A percentile compares a stretch with the other conserved stretches of the same genome.
phyloP scores from a whole-genome alignment of 106 monocot genomes.

The Platanthera zijinensis region DNA sequence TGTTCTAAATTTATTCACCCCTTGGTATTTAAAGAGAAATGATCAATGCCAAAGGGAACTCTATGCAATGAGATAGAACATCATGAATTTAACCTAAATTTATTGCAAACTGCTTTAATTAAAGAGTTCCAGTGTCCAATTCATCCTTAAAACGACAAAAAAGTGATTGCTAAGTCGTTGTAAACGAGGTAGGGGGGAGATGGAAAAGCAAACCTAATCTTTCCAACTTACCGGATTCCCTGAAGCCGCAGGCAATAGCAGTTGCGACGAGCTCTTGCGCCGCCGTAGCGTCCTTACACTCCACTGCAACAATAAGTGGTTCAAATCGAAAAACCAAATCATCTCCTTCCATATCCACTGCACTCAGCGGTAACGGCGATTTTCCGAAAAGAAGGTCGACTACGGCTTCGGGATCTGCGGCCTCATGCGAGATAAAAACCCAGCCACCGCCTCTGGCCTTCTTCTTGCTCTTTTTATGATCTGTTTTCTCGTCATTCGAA shows the following conservation, averaged over 20 bases:
- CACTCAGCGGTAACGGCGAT: background rate
- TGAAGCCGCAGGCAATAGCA: conserved; percentile 66
- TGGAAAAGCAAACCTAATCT: too few species aligned
- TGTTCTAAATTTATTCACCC: too few species aligned
- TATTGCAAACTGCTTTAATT: too few species aligned
- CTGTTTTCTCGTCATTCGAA: background rate
- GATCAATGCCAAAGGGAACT: too few species aligned
- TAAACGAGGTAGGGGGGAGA: too few species aligned
- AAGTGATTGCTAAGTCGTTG: background rate
- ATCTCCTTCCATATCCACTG: background rate
- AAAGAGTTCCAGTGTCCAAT: too few species aligned
- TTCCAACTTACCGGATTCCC: conserved; percentile 65
- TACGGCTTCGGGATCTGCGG: conserved; percentile 46
- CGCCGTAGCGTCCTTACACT: conserved; percentile 49
- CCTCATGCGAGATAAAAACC: conserved; percentile 70
- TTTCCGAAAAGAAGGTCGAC: conserved; percentile 35
- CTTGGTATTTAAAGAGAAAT: too few species aligned
- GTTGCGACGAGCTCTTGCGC: conserved; percentile 53
- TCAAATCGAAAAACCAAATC: conserved; percentile 78
- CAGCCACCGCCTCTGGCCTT: conserved; percentile 82
- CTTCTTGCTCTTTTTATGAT: conserved; percentile 42
- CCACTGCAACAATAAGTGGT: conserved; percentile 73
- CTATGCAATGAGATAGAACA: too few species aligned
- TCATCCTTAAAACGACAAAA: background rate
- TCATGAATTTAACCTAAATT: too few species aligned